phyloP scores from a whole-genome alignment of 1,284 basidiomycete genomes.

The Inonotus obliquus region DNA sequence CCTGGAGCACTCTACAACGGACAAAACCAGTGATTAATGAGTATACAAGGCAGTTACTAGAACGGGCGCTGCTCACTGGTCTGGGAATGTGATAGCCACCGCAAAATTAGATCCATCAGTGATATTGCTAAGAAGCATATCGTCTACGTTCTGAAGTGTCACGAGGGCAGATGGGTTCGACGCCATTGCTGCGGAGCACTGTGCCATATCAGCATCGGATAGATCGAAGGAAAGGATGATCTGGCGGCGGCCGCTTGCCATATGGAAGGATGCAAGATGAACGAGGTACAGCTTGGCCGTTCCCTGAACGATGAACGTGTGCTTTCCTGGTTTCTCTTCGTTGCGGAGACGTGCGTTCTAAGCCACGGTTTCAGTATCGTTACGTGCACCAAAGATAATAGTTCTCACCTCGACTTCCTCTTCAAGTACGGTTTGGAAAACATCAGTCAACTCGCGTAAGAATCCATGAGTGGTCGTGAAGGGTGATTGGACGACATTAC shows the following conservation, averaged over 20 bases:
- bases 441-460: constrained; percentile 29
- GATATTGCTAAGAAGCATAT: constrained; percentile 22
- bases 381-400: not conserved
- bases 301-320: constrained; percentile 39
- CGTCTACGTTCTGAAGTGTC: constrained; percentile 22
- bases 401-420: constrained; percentile 31
- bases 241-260: constrained; percentile 36
- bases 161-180: constrained; percentile 22
- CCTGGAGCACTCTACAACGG: not conserved
- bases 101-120: constrained; percentile 20
- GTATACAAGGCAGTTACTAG: not conserved
- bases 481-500: constrained; percentile 42
- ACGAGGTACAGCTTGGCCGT: constrained; percentile 32
- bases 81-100: not conserved
- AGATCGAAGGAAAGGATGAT: constrained; percentile 34
- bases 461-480: constrained; percentile 36
- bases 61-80: not conserved
- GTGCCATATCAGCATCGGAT: constrained; percentile 18
- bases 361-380: not conserved
- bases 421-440: constrained; percentile 31
- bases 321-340: constrained; percentile 28
- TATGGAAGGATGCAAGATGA: constrained; percentile 36
- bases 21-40: not conserved
- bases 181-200: constrained; percentile 22
- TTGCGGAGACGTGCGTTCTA: constrained; percentile 28